Base-by-base conservation (phyloP, 306 rosid genomes). In the Citrullus colocynthis region DNA sequence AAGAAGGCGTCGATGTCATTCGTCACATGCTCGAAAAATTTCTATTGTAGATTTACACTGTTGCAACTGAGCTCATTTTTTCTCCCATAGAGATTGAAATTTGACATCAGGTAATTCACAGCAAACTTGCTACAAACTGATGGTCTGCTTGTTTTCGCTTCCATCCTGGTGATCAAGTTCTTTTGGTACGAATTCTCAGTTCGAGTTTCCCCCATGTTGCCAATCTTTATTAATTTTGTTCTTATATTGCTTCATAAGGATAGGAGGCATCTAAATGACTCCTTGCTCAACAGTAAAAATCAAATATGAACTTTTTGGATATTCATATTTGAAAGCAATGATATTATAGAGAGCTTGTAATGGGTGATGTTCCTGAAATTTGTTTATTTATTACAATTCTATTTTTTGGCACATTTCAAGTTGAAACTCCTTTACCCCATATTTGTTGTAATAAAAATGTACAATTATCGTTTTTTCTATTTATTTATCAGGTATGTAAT, bases 1-100 rank as follows among this genome's bases (percentile, higher is more conserved):
- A 79, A 76, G 98, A 93, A 89, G 98, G 98, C 15, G 98, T 88
- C 37, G 97, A 93, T 83, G 97, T 93, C 73, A 87, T 93, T 30
- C 85, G 83, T 58, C 96, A 93, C 83, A 93, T 93, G 89, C 87
- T 93, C 16, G 92, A 93, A 79, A 89, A 86, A 86, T 91, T 93
- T 84, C 85, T 84, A 28, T 77, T 64, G 9, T 91, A 91, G 82
- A 78, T 52, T 77, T 66, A 7, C 32, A 7, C 14, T 17, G 59
- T 21, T 54, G 58, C 59, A 32, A 32, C 2, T 3, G 28, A 32
- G 36, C 4, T 32, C 36, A 17, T 36, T 4, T 6, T 36, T 36
- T 36, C 6, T 36, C 39, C 39, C 39, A 57, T 8, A 57, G 62
- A 17, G 62, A 21, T 18, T 20, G 62, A 57, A 7, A 8, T 57